phyloP scores from a whole-genome alignment of 176 grass and related monocot genomes.

The Saccharum spontaneum region DNA sequence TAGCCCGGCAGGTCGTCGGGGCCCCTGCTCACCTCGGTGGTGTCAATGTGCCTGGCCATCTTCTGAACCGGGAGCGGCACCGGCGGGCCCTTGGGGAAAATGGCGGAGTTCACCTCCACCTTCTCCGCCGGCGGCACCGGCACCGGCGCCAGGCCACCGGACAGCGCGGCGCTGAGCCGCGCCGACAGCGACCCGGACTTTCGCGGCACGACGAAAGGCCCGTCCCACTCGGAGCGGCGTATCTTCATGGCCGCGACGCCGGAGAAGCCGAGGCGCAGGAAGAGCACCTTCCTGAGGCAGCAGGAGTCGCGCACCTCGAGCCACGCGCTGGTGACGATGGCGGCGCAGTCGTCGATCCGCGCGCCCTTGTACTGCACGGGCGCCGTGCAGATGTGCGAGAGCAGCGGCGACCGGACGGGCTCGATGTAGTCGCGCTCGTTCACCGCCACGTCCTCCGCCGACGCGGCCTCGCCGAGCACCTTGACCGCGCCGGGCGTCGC shows the following conservation, averaged over 20 bases:
- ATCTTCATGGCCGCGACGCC: conserved; percentile 70
- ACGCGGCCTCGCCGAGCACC: conserved; percentile 39
- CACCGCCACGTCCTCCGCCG: background rate
- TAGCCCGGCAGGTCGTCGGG: conserved; percentile 82
- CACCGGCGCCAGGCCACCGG: conserved; percentile 10
- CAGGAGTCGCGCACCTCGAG: conserved; percentile 79
- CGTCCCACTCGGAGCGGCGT: conserved; percentile 85
- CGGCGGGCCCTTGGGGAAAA: conserved; percentile 84
- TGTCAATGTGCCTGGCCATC: conserved; percentile 82
- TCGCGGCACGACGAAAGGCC: conserved; percentile 24
- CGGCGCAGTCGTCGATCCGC: conserved; percentile 72
- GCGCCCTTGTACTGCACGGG: conserved; percentile 68
- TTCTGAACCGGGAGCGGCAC: conserved; percentile 72
- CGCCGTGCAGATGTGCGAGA: conserved; percentile 87
- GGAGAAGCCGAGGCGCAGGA: conserved; percentile 84
- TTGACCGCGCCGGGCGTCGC: conserved; percentile 44
- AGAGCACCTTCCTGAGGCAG: conserved; percentile 79
- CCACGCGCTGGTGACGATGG: conserved; percentile 82
- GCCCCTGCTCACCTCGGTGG: conserved; percentile 62
- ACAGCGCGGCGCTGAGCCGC: conserved; percentile 59
- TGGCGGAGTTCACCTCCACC: conserved; percentile 84
- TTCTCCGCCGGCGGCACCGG: conserved; percentile 18
- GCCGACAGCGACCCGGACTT: conserved; percentile 70
- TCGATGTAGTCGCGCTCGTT: conserved; percentile 63
- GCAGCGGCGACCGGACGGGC: conserved; percentile 63